Conservation (phyloP, 179 eudicot species). For the Beta macrorhiza region DNA sequence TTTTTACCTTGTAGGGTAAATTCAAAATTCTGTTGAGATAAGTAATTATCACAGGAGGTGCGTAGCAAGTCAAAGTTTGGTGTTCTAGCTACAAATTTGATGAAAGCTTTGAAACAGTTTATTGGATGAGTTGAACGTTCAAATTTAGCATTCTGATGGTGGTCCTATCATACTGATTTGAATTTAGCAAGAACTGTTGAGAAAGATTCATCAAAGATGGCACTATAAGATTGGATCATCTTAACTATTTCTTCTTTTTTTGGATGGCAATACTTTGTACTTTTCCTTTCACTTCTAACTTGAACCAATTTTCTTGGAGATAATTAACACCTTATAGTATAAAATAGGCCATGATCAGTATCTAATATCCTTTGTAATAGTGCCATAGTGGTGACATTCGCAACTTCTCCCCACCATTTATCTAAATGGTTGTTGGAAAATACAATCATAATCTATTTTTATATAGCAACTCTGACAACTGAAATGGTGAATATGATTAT, state of each 20-base stretch:
- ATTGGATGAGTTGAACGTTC: neutral
- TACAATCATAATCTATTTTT: neutral
- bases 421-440: neutral
- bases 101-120: neutral
- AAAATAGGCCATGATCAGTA: neutral
- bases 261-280: neutral
- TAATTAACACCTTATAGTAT: neutral
- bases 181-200: neutral
- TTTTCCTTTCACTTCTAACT: neutral
- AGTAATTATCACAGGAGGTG: neutral
- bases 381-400: neutral
- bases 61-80: neutral
- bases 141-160: neutral
- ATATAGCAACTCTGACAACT: neutral
- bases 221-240: neutral
- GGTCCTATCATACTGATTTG: neutral
- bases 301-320: neutral
- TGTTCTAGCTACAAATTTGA: neutral
- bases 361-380: neutral
- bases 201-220: neutral
- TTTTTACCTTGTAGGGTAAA: neutral
- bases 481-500: neutral
- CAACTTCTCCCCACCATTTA: neutral
- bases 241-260: neutral
- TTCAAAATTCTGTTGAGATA: neutral